Conservation (phyloP, 2,329 filamentous ascomycete species). For the Exophiala viscosa region DNA sequence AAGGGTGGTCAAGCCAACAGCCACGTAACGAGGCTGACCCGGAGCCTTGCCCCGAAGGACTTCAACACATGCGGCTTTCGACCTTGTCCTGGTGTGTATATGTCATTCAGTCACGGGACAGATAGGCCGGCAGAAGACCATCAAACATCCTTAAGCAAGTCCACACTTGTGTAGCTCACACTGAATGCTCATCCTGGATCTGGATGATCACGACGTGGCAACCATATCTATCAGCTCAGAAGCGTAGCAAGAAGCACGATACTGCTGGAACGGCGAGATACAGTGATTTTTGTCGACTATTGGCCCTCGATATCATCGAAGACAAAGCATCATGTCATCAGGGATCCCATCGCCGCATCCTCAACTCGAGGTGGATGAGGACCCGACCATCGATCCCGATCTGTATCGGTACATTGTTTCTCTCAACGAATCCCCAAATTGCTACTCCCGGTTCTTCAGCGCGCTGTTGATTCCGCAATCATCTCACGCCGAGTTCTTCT, state of each 20-base stretch:
- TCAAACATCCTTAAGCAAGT: no score
- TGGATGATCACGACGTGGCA: no score
- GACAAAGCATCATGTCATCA: not conserved
- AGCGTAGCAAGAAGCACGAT: no score
- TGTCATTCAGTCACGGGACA: no score
- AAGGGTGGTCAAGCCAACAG: not conserved
- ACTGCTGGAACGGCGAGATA: no score
- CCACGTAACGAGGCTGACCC: conserved; percentile 18
- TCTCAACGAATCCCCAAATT: conserved; percentile 19
- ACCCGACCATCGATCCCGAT: conserved; percentile 12
- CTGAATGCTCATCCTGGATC: no score
- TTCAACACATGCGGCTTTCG: not conserved
- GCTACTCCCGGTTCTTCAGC: conserved; percentile 27
- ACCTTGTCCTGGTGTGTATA: no score
- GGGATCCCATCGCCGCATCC: not conserved
- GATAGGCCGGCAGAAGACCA: no score
- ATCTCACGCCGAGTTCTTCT: conserved; percentile 23
- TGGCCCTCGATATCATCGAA: not conserved
- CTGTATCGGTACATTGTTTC: conserved; percentile 22
- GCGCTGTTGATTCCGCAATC: conserved; percentile 23
- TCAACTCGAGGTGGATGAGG: conserved; percentile 9
- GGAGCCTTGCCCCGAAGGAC: conserved; percentile 20
- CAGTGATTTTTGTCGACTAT: no score
- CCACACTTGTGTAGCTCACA: no score
- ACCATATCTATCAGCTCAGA: not conserved